A percentile compares a stretch with the other conserved stretches of the same genome.
phyloP scores from a whole-genome alignment of 495 filamentous ascomycete genomes.

The Astrothelium macrocarpum region DNA sequence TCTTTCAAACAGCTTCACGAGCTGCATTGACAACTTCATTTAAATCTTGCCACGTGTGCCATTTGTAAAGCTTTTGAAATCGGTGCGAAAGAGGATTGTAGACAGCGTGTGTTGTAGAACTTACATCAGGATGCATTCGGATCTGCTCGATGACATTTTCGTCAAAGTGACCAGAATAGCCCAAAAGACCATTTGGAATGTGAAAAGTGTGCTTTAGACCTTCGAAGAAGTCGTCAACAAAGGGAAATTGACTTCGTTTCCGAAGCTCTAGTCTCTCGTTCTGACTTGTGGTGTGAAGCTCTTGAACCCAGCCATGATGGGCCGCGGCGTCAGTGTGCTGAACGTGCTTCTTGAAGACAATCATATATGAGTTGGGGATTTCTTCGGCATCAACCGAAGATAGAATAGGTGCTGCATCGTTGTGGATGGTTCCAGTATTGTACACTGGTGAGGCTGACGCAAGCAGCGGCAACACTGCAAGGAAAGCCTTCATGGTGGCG shows the following conservation, averaged over 20 bases:
- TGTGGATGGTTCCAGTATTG: constrained; percentile 67
- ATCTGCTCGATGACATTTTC: constrained; percentile 87
- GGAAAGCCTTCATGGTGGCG: constrained; percentile 63
- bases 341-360: constrained; percentile 97
- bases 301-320: constrained; percentile 90
- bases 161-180: constrained; percentile 95
- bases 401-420: constrained; percentile 78
- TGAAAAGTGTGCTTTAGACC: constrained; percentile 95
- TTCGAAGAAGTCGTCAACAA: constrained; percentile 60
- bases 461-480: constrained; percentile 56
- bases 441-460: constrained; percentile 67
- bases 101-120: too few species aligned
- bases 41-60: too few species aligned
- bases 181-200: constrained; percentile 70
- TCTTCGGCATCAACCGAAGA: constrained; percentile 65
- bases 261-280: constrained; percentile 58
- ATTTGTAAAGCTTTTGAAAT: too few species aligned
- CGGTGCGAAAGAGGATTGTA: too few species aligned
- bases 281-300: constrained; percentile 58
- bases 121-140: constrained; percentile 93
- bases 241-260: constrained; percentile 74
- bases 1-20: too few species aligned
- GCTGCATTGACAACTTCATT: too few species aligned
- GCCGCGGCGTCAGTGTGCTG: constrained; percentile 50
- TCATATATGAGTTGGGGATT: constrained; percentile 87